These are phyloP conservation scores for Schoenoplectus tabernaemontani DNA, from an alignment of 202 grass and related monocot genomes.

Conservation along the genomic window DNA sequence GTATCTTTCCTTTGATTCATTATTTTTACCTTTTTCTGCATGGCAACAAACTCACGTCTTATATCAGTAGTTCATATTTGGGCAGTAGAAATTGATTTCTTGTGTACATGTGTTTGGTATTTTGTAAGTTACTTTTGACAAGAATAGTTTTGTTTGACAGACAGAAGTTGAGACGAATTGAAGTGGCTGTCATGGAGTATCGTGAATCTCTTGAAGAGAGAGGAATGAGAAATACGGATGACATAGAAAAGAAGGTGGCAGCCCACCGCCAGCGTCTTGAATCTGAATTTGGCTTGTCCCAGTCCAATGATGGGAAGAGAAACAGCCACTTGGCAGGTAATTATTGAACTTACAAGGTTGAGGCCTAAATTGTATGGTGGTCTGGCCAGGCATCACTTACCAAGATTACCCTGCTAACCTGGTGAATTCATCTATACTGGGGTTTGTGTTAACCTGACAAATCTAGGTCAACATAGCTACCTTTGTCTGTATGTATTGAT, in stretches of 20 bases:
- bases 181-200: constrained; percentile 89
- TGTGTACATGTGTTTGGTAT: neutral
- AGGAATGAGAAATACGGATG: constrained; percentile 55
- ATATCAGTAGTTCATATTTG: no score
- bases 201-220: constrained; percentile 87
- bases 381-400: neutral
- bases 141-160: constrained; percentile 33
- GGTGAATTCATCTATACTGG: neutral
- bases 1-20: neutral
- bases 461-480: neutral
- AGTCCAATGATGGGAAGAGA: constrained; percentile 47
- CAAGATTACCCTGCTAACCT: constrained; percentile 7
- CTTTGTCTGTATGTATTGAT: neutral
- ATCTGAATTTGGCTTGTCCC: constrained; percentile 75
- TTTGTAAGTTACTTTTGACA: neutral
- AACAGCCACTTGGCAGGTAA: constrained; percentile 59
- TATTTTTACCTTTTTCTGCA: neutral
- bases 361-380: constrained; percentile 15
- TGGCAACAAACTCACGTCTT: neutral
- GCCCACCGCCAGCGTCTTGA: constrained; percentile 60
- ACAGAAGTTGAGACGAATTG: constrained; percentile 80
- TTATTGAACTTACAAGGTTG: neutral
- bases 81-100: neutral
- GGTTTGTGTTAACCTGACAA: constrained; percentile 9
- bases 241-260: constrained; percentile 86